Base-by-base conservation (phyloP, 768 basidiomycete genomes). In the Strobilomyces echinocephalus region DNA sequence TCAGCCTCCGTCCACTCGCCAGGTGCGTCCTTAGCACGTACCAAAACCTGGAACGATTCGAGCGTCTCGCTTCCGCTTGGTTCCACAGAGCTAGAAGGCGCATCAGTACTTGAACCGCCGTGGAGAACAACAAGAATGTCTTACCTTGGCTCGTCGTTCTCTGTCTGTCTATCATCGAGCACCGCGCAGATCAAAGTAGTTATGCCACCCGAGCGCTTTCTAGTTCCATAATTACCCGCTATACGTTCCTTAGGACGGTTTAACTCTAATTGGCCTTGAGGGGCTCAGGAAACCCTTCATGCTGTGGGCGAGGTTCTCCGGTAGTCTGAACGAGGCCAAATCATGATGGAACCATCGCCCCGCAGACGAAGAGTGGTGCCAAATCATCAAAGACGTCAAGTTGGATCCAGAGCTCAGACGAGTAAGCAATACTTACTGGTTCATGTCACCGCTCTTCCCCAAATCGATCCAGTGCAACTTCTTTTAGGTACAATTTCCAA, bases 131-230 rank as follows among this genome's bases (percentile, higher is more conserved):
- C 16, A 3, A 12, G 11, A 49, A 53, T 2, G 4, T 47, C 76
- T 56, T 60, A 91, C 89, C 79, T 85, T 7, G 78, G 79, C 50
- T 82, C 82, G 16, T 81, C 81, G 16, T 76, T 74, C 16, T 76
- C 74, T 20, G 69, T 50, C 34, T 77, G 76, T 50, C 85, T 73
- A 67, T 90, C 88, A 59, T 92, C 87, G n/a, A 87, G 71, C 0
- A 97, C 86, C 0, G 91, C 95, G 62, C 93, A 93, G 28, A 99
- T 77, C 11, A 97, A 76, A 8, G 90, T 90, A 4, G 93, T 94
- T 15, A 95, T 87, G 28, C 89, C 89, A 40, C 95, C 95, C 15
- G 87, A 84, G 20, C 95, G 84, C 55, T 83, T 83, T 15, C 97
- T 86, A 45, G 79, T 81, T 4, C 97, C 97, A 64, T 91, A 97